Evolutionary conservation across 768 basidiomycete species (phyloP).

Genomic region (Mycena floridula): DNA sequence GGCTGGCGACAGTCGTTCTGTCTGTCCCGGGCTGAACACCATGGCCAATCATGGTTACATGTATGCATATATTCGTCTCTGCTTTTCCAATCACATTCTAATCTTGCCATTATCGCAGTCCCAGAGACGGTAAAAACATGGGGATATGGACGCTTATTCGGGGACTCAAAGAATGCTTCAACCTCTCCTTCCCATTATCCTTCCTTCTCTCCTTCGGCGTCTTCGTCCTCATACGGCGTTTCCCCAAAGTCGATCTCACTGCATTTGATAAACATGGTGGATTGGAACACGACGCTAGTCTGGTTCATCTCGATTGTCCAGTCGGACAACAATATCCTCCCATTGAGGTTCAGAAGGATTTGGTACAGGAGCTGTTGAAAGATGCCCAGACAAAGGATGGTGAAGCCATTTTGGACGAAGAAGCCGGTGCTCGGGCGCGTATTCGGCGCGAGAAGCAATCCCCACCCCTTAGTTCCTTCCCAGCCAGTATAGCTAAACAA

Average conservation of each 20-base stretch:
- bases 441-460: conserved; percentile 44
- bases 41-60: conserved; percentile 47
- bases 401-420: conserved; percentile 24
- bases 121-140: conserved; percentile 47
- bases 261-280: conserved; percentile 42
- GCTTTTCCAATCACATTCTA: not conserved
- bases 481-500: conserved; percentile 58
- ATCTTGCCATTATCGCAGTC: conserved; percentile 23
- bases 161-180: conserved; percentile 45
- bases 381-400: conserved; percentile 19
- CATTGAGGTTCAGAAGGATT: conserved; percentile 23
- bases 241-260: conserved; percentile 23
- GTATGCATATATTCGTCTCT: conserved; percentile 33
- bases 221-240: conserved; percentile 33
- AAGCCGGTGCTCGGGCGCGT: conserved; percentile 44
- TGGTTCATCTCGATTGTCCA: conserved; percentile 45
- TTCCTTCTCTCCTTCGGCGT: conserved; percentile 42
- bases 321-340: conserved; percentile 40
- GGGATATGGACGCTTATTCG: conserved; percentile 30
- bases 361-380: conserved; percentile 31
- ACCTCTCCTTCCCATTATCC: conserved; percentile 41
- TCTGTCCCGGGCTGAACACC: conserved; percentile 47
- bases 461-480: conserved; percentile 34
- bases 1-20: conserved; percentile 30
- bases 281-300: conserved; percentile 56